Conservation (phyloP, 441 rosid species). For the Brassica hybrid region DNA sequence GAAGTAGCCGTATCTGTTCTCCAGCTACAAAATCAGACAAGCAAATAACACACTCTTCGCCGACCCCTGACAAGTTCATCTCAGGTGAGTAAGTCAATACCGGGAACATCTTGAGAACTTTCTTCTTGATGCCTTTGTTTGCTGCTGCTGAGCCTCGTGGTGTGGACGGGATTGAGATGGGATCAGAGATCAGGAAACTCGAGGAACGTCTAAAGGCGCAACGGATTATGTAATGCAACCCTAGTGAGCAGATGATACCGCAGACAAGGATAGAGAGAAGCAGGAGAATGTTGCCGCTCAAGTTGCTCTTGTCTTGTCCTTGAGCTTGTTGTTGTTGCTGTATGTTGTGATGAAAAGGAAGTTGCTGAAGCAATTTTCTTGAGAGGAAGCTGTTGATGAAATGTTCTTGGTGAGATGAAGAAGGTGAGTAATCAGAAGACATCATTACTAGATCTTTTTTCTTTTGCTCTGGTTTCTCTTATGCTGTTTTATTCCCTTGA, state of each 20-base stretch:
- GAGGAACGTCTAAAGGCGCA: conserved; percentile 50
- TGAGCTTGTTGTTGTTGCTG: conserved; percentile 33
- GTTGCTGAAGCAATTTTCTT: conserved; percentile 40
- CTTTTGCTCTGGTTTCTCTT: conserved; percentile 15
- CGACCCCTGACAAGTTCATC: conserved; percentile 30
- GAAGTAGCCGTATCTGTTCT: conserved; percentile 42
- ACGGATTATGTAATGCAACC: conserved; percentile 51
- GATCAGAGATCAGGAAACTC: conserved; percentile 30
- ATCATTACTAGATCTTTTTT: conserved; percentile 18
- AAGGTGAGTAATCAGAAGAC: conserved; percentile 32
- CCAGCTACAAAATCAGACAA: conserved; percentile 41
- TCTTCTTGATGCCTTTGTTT: conserved; percentile 54
- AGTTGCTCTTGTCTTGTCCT: conserved; percentile 37
- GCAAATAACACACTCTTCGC: conserved; percentile 45
- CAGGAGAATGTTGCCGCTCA: conserved; percentile 52
- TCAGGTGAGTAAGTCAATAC: conserved; percentile 53
- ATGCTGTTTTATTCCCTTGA: conserved; percentile 32
- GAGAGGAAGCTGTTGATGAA: conserved; percentile 12
- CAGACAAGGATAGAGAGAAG: conserved; percentile 59
- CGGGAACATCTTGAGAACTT: conserved; percentile 59
- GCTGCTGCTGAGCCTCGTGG: conserved; percentile 24
- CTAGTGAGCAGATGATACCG: conserved; percentile 57
- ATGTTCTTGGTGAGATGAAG: conserved; percentile 38
- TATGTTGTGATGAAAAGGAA: conserved; percentile 30
- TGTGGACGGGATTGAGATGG: conserved; percentile 40